These are phyloP conservation scores for Zychaea mexicana DNA, from an alignment of 371 early-diverging fungal species.

Conservation along the genomic window DNA sequence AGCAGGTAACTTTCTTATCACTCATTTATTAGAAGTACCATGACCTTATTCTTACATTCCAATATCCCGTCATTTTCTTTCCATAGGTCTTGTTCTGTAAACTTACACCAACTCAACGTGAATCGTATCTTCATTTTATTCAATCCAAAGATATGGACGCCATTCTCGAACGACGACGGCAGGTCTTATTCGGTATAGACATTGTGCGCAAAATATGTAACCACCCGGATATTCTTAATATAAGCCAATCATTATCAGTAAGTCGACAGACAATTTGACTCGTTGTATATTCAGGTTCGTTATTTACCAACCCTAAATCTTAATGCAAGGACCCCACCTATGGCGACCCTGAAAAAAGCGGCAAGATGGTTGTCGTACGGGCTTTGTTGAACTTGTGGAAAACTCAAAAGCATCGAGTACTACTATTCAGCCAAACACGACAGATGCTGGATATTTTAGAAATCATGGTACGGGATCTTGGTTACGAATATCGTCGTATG, in stretches of 20 bases:
- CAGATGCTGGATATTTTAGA: constrained; percentile 97
- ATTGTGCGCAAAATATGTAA: constrained; percentile 97
- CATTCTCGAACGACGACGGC: constrained; percentile 83
- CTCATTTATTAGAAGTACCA: background rate
- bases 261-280: background rate
- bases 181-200: constrained; percentile 92
- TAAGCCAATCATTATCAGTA: constrained; percentile 20
- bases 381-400: constrained; percentile 89
- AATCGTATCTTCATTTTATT: constrained; percentile 79
- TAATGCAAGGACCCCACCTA: constrained; percentile 53
- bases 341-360: constrained; percentile 69
- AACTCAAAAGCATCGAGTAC: constrained; percentile 81
- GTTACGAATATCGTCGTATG: constrained; percentile 84
- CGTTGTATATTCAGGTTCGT: background rate
- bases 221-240: constrained; percentile 85
- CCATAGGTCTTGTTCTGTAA: constrained; percentile 87
- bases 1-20: constrained; percentile 73
- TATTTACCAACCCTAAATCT: background rate
- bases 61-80: no score
- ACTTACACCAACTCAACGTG: constrained; percentile 79
- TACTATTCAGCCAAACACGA: constrained; percentile 96
- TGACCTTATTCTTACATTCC: no score
- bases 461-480: constrained; percentile 47
- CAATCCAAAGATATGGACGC: constrained; percentile 69
- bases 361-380: constrained; percentile 90